Conservation (phyloP, 345 rosid species). For the Sonneratia caseolaris region DNA sequence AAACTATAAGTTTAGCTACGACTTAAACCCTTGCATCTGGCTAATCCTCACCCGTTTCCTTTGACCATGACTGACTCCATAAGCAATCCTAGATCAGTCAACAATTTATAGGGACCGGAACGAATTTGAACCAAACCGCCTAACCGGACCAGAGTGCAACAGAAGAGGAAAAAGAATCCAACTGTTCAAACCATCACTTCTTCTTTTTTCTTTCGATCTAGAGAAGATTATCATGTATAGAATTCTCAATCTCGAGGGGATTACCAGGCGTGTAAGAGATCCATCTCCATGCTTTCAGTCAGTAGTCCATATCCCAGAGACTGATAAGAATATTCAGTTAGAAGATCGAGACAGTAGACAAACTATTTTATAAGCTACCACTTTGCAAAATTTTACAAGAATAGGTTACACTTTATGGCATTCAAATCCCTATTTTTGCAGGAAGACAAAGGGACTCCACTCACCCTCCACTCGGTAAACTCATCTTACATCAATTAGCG, state of each 20-base stretch:
- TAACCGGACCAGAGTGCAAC: too few species aligned
- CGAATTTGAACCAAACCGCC: too few species aligned
- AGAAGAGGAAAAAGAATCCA: too few species aligned
- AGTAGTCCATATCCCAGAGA: background rate
- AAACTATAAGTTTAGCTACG: too few species aligned
- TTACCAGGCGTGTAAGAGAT: background rate
- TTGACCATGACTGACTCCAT: too few species aligned
- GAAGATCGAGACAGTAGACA: background rate
- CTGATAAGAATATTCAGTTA: background rate
- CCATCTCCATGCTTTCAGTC: background rate
- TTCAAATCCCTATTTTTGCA: conserved; percentile 1
- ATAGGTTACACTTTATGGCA: background rate
- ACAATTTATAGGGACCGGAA: too few species aligned
- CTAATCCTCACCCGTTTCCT: too few species aligned
- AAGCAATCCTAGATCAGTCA: too few species aligned
- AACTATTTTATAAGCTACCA: conserved; percentile 2
- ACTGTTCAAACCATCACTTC: too few species aligned
- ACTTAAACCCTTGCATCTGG: too few species aligned
- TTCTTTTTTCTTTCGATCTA: too few species aligned
- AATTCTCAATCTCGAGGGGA: background rate
- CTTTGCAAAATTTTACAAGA: conserved; percentile 11
- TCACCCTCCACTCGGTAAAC: conserved; percentile 13
- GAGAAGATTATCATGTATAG: too few species aligned
- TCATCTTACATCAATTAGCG: background rate
- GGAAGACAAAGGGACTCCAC: conserved; percentile 9